Conservation (phyloP, 1,139 yeast species). For the Suhomyces atakaporum region DNA sequence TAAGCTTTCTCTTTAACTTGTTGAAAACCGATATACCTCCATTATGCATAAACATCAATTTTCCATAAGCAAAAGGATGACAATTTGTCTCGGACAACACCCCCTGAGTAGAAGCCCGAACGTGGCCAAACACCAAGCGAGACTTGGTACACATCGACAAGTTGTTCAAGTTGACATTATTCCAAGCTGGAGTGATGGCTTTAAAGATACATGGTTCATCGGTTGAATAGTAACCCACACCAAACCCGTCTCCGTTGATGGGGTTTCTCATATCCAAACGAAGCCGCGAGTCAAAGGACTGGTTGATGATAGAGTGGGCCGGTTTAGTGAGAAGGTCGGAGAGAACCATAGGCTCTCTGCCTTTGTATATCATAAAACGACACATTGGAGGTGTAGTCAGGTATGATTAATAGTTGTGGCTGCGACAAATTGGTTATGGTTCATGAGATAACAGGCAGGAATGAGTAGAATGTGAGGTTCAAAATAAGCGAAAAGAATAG, state of each 20-base stretch:
- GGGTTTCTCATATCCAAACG: conserved; percentile 88
- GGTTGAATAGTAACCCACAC: conserved; percentile 87
- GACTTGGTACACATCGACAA: conserved; percentile 87
- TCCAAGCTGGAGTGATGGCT: conserved; percentile 98
- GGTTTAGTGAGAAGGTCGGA: conserved; percentile 90
- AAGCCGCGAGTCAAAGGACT: conserved; percentile 86
- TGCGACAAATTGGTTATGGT: no score
- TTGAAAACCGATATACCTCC: conserved; percentile 83
- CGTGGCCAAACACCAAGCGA: conserved; percentile 87
- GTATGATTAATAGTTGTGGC: no score
- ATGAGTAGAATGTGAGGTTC: no score
- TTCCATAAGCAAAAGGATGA: conserved; percentile 88
- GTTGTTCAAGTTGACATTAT: conserved; percentile 83
- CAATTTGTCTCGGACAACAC: conserved; percentile 92
- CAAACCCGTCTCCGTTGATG: conserved; percentile 97
- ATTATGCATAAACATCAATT: conserved; percentile 94
- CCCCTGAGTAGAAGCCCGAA: conserved; percentile 94
- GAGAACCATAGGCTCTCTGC: conserved; percentile 74
- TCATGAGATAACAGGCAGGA: no score
- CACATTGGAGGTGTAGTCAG: conserved; percentile 34
- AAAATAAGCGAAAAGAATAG: no score
- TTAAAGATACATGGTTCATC: conserved; percentile 73
- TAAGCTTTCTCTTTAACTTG: conserved; percentile 68
- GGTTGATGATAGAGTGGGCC: conserved; percentile 95
- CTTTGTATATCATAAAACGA: conserved; percentile 53